Base-by-base conservation (phyloP, 768 basidiomycete species). In the Thelephora aurantiotincta region DNA sequence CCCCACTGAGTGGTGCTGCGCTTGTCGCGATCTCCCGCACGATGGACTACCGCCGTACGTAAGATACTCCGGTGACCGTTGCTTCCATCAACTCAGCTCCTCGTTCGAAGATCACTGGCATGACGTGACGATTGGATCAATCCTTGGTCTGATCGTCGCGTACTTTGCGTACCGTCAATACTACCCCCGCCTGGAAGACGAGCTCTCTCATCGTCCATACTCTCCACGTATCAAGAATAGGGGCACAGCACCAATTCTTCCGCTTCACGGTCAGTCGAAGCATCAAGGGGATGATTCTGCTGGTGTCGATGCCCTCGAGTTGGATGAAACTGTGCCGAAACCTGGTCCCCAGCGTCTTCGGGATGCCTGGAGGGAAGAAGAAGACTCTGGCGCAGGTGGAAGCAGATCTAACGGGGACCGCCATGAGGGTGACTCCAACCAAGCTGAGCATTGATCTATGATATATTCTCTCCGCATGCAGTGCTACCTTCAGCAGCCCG, bases 1-100 rank as follows among this genome's bases (percentile, higher is more conserved):
- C 76, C 0, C 96, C 94, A 2, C 72, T 94, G 42, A 63, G 78
- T 30, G 91, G 73, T 7, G 92, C 90, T 2, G 68, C 79, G 11
- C 65, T 89, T 3, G 81, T 89, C 7, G 86, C 86, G 2, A 78
- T 92, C 46, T 84, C 82, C 5, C 78, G 93, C 16, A 92, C 87
- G 2, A 92, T 93, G 85, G 92, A 94, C 63, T 82, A 83, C 55
- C 75, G 91, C 49, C 90, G 84, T 87, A 56, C 50, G 78, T 73
- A 18, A 18, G 9, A 14, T 5, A 44, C 36, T 11, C 38, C 16
- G n/a, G 22, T 18, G 30, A 20, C 23, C 45, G 23, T 1, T 12
- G n/a, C n/a, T 30, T 36, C 20, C 12, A 18, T 33, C 49, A 35
- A 51, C 43, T 51, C 49, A 51, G 43, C 49, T 33, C 51, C 9